These are phyloP conservation scores for Haplographium delicatum DNA, from an alignment of 495 filamentous ascomycete genomes.

Conservation along the genomic window DNA sequence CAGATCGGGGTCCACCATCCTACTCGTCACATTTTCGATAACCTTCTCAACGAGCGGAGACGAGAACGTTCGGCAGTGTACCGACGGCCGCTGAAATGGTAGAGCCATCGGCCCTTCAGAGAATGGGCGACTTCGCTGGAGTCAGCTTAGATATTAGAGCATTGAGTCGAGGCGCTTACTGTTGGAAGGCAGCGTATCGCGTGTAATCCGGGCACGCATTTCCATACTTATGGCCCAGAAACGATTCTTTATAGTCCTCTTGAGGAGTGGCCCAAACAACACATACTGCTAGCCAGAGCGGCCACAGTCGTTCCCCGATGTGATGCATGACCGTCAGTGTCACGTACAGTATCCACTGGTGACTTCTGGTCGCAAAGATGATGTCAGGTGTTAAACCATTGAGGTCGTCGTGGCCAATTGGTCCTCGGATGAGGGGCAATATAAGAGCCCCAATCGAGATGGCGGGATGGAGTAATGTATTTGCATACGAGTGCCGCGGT, in stretches of 20 bases:
- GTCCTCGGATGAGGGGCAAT: neutral
- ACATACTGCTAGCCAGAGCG: constrained; percentile 5
- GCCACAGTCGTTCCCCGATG: neutral
- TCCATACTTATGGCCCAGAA: constrained; percentile 1
- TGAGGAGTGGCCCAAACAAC: neutral
- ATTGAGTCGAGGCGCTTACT: constrained; percentile 30
- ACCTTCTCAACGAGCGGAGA: constrained; percentile 82
- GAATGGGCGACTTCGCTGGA: constrained; percentile 55
- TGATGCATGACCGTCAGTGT: constrained; percentile 3
- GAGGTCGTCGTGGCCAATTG: neutral
- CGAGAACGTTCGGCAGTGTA: constrained; percentile 80
- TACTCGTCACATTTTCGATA: constrained; percentile 72
- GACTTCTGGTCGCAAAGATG: neutral
- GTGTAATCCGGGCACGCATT: constrained; percentile 45
- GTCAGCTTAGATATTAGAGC: constrained; percentile 5
- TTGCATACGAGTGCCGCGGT: neutral
- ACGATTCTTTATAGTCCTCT: neutral
- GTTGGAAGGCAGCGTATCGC: constrained; percentile 38
- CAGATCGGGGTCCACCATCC: constrained; percentile 81
- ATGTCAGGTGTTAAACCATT: neutral
- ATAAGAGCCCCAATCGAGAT: neutral
- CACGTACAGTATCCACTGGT: neutral
- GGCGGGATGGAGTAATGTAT: too few relatives aligned
- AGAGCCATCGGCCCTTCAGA: constrained; percentile 74
- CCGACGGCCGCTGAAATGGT: constrained; percentile 82